phyloP scores from a whole-genome alignment of 192 early-diverging fungal species.

The Geranomyces variabilis region DNA sequence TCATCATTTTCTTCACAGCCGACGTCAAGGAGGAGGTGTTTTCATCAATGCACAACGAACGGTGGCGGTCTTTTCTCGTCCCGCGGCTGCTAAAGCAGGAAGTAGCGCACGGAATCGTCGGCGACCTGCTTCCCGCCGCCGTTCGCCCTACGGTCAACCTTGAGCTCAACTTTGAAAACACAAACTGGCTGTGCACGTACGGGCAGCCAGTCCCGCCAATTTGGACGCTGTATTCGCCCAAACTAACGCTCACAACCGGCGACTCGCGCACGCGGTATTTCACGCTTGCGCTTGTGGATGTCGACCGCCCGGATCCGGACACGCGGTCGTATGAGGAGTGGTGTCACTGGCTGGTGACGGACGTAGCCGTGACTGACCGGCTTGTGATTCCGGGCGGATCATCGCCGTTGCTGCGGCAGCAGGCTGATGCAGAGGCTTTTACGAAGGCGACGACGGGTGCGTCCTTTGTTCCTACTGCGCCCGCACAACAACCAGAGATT shows the following conservation, averaged over 20 bases:
- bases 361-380: slow-evolving; percentile 48
- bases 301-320: slow-evolving; percentile 47
- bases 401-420: slow-evolving; percentile 36
- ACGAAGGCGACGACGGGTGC: slow-evolving; percentile 24
- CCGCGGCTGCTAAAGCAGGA: slow-evolving; percentile 39
- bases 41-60: slow-evolving; percentile 39
- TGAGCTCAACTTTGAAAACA: slow-evolving; percentile 54
- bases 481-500: slow-evolving; percentile 26
- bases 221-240: slow-evolving; percentile 52
- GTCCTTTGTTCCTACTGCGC: slow-evolving; percentile 32
- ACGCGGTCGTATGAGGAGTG: slow-evolving; percentile 50
- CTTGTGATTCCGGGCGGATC: slow-evolving; percentile 45
- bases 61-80: slow-evolving; percentile 34
- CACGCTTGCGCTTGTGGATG: slow-evolving; percentile 47
- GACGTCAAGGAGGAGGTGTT: slow-evolving; percentile 34
- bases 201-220: slow-evolving; percentile 45
- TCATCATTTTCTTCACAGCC: neutral
- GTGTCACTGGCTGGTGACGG: slow-evolving; percentile 60
- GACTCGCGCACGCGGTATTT: slow-evolving; percentile 28
- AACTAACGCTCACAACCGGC: slow-evolving; percentile 42
- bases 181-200: slow-evolving; percentile 45
- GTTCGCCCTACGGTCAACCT: slow-evolving; percentile 39
- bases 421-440: neutral
- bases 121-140: slow-evolving; percentile 37
- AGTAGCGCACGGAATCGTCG: slow-evolving; percentile 34